Evolutionary conservation across 768 basidiomycete species (phyloP).

Genomic region (Chiua virens): DNA sequence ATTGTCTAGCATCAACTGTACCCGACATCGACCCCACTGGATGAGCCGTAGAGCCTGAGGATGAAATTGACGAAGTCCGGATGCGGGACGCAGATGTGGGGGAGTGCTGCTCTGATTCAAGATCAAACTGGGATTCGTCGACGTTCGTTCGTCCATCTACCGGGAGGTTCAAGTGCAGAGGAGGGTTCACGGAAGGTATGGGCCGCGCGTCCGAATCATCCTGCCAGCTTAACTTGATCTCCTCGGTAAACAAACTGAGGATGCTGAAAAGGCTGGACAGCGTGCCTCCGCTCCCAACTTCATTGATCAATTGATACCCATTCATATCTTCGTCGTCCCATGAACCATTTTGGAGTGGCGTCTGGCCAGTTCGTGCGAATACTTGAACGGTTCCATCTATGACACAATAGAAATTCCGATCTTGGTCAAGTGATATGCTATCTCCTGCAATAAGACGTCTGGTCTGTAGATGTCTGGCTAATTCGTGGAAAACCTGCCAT

Average conservation of each 20-base stretch:
- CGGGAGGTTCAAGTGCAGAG: conserved; percentile 21
- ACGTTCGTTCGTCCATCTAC: conserved; percentile 50
- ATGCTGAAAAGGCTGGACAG: conserved; percentile 96
- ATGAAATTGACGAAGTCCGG: conserved; percentile 62
- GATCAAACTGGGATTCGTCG: conserved; percentile 62
- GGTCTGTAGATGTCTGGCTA: conserved; percentile 94
- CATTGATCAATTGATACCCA: conserved; percentile 94
- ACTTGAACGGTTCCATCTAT: conserved; percentile 98
- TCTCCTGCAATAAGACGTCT: conserved; percentile 95
- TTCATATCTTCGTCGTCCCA: conserved; percentile 91
- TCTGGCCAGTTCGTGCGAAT: conserved; percentile 69
- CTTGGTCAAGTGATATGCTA: conserved; percentile 84
- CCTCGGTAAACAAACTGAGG: conserved; percentile 93
- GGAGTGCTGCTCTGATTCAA: conserved; percentile 32
- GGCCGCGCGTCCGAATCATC: conserved; percentile 42
- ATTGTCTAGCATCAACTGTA: conserved; percentile 1
- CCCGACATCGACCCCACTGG: conserved; percentile 35
- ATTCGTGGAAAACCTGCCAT: conserved; percentile 88
- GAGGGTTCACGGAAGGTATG: conserved; percentile 26
- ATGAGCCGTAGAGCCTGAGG: conserved; percentile 69
- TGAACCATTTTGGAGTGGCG: conserved; percentile 48
- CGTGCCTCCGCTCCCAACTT: conserved; percentile 94
- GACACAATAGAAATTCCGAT: conserved; percentile 97
- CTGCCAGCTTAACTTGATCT: conserved; percentile 91
- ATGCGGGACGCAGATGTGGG: conserved; percentile 31